Base-by-base conservation (phyloP, 2,329 filamentous ascomycete species). In the Penicillium polonicum region DNA sequence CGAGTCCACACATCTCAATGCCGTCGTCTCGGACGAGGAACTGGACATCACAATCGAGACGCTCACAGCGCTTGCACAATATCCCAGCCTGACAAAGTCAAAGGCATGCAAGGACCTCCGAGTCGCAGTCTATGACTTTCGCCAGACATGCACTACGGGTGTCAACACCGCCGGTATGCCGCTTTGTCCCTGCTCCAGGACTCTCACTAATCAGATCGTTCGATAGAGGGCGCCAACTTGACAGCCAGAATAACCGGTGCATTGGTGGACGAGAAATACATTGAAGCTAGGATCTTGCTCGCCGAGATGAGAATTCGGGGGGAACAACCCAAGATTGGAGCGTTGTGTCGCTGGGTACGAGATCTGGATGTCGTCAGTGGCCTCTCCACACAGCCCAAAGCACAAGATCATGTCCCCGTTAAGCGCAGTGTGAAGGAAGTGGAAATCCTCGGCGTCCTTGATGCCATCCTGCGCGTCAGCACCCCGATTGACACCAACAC, bases 261-360 rank as follows among this genome's bases (percentile, higher is more conserved):
- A 2, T 75, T 90, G 0, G 81, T 83, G 23, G 87, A 90, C 70
- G 85, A 81, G 49, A 84, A 85, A 67, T 88, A 86, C 62, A 79
- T 78, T 10, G 87, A 89, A n/a, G 86, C 87, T 5, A 80, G 80
- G 51, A 80, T 90, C 17, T 69, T 89, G 15, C 80, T 90, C 1
- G 83, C 87, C 0, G 87, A 90, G 74, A 90, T 90, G 87, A 80
- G 82, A 31, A 85, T 90, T 19, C 78, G 87, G n/a, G 76, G 79
- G 3, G 81, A 89, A 60, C 80, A 83, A 19, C 87, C 87, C 0
- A 88, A 88, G 63, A 74, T 90, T 0, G 88, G 88, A 21, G 86
- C 87, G 1, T 73, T 90, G 8, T 89, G 87, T 70, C 83, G 88
- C 56, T 90, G 88, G 88, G 87, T 90, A 5, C 82, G 88, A 57